These are phyloP conservation scores for Penicillium ochrochloron DNA, from an alignment of 495 filamentous ascomycete genomes.

Conservation along the genomic window DNA sequence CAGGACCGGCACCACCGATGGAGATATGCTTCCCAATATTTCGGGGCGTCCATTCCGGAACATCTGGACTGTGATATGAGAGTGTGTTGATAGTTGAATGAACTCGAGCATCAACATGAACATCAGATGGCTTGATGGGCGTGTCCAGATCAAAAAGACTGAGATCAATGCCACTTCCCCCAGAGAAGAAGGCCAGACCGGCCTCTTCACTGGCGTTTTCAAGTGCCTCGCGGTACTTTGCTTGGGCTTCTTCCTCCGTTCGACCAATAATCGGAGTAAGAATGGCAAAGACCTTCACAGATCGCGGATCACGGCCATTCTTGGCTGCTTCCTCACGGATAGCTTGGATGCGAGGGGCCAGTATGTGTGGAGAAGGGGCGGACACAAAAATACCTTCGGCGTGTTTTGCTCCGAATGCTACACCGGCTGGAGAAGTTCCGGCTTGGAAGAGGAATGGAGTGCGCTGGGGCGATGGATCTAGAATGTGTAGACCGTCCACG, in stretches of 20 bases:
- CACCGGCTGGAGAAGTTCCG: background rate
- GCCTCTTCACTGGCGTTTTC: background rate
- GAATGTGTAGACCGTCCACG: background rate
- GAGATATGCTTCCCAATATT: constrained; percentile 27
- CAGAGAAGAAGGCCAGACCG: background rate
- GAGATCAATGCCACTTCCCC: background rate
- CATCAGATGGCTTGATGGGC: background rate
- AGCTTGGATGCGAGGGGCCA: background rate
- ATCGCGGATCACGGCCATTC: background rate
- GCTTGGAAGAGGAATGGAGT: background rate
- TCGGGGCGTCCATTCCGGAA: constrained; percentile 26
- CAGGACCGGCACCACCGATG: constrained; percentile 21
- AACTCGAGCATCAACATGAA: background rate
- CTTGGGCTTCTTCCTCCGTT: background rate
- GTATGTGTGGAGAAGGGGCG: background rate
- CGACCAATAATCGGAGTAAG: background rate
- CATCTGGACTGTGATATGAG: constrained; percentile 15
- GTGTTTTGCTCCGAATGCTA: background rate
- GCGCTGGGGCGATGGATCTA: background rate
- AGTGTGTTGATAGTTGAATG: background rate
- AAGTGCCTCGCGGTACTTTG: background rate
- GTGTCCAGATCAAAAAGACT: background rate
- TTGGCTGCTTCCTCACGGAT: background rate
- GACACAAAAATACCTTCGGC: background rate
- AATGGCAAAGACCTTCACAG: background rate